Evolutionary conservation across 371 early-diverging fungal species (phyloP), one percentile per base, ranked within the genome.

Genomic region (Saksenaea vasiformis): DNA sequence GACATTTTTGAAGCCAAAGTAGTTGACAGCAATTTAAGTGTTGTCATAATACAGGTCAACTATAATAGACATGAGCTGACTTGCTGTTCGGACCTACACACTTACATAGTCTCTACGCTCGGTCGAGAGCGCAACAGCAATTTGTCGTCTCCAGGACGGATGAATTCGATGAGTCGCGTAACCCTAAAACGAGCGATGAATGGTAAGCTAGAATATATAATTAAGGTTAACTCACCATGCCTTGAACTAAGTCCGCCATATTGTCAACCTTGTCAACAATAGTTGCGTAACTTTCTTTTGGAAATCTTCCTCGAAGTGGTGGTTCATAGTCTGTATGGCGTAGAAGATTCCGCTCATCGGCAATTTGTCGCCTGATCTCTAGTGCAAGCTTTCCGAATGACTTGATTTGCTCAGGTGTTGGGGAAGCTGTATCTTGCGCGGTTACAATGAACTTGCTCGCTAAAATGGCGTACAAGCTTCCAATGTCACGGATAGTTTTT

Each of bases 101-200:
- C 14, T 73, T 74, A 76, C 80, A 64, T 80, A 80, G 56, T 76
- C 73, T 36, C 65, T 71, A 28, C 80, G 71, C 31, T 76, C 80
- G 17, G 43, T 61, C 17, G 54, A 61, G 10, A 76, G 36, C 35
- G 72, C 67, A 13, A 58, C 51, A 3, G 66, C 70, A 53, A 79
- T 72, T 1, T 65, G 55, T 41, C 44, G 34, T 53, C 67, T 54
- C 76, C 72, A 73, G 19, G 38, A 43, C 13, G 68, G 62, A 5
- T 58, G 54, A 36, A 72, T 61, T 36, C 58, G 19, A 51, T 51
- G 65, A 14, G 66, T 15, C 0, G 66, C 38, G 55, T 61, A 67
- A 3, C 67, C 67, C 72, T 73, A 54, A 19, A 26, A n/a, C n/a
- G n/a, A n/a, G n/a, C n/a, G 34, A 15, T 15, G 5, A 36, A 5